A percentile compares a stretch with the other conserved stretches of the same genome.
These are phyloP conservation scores for Vairimorpha ceranae DNA, from an alignment of 371 early-diverging fungal species.

Conservation along the genomic window DNA sequence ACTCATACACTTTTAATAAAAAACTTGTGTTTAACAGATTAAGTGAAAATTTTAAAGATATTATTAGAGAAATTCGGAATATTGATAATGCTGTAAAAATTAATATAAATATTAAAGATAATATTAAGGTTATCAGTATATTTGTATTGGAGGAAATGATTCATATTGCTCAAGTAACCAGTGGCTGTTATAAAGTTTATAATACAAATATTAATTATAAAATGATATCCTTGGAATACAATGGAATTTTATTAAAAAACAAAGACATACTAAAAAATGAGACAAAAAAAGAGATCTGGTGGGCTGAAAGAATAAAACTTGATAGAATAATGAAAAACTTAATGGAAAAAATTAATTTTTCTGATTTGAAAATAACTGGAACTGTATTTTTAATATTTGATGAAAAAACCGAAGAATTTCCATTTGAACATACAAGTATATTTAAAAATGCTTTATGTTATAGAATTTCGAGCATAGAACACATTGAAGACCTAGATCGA, in stretches of 20 bases:
- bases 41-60: neutral
- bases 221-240: constrained; percentile 23
- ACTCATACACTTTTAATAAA: too few relatives aligned
- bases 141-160: neutral
- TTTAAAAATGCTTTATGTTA: constrained; percentile 18
- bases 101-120: neutral
- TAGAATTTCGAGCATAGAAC: constrained; percentile 37
- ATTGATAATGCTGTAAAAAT: neutral
- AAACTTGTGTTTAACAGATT: neutral
- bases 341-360: neutral
- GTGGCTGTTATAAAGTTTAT: neutral
- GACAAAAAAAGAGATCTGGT: constrained; percentile 42
- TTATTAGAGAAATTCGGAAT: neutral
- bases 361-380: neutral
- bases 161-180: neutral
- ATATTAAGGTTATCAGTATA: neutral
- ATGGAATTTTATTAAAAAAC: constrained; percentile 27
- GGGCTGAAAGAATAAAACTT: constrained; percentile 37
- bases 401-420: constrained; percentile 43
- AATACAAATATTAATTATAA: constrained; percentile 19
- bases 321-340: constrained; percentile 33
- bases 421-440: constrained; percentile 32
- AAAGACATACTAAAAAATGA: neutral
- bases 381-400: constrained; percentile 25
- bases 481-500: neutral